Percentiles rank a stretch among this genome's conserved stretches.
These are phyloP conservation scores for Schoenoplectus triqueter DNA, from an alignment of 202 grass and related monocot genomes.

Conservation along the genomic window DNA sequence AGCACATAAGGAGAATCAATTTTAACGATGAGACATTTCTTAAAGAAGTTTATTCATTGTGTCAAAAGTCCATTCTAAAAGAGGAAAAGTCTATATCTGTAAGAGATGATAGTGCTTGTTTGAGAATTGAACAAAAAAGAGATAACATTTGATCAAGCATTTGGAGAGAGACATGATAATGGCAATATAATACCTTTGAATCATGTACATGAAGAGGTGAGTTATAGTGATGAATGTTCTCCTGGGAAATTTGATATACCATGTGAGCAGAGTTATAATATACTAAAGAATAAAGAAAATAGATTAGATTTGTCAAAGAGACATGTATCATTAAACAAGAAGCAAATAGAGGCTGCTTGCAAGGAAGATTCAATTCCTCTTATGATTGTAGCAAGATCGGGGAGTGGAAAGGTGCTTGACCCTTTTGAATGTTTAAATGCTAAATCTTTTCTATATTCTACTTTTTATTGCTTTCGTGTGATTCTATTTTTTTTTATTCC, in stretches of 20 bases:
- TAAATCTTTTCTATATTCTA: constrained; percentile 28
- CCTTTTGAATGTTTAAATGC: constrained; percentile 6
- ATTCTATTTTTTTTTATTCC: constrained; percentile 36
- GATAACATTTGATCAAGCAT: not conserved
- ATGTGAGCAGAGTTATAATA: too few species aligned
- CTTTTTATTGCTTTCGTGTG: constrained; percentile 36
- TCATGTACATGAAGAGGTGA: constrained; percentile 17
- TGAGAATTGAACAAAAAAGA: constrained; percentile 4
- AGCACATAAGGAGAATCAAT: constrained; percentile 34
- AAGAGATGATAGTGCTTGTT: not conserved
- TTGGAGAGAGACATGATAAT: not conserved
- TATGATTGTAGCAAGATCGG: constrained; percentile 83
- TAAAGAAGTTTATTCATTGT: constrained; percentile 77
- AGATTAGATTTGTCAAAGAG: not conserved
- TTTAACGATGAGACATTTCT: constrained; percentile 68
- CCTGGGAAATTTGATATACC: constrained; percentile 13
- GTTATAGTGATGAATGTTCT: not conserved
- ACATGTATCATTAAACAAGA: constrained; percentile 59
- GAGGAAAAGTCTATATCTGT: constrained; percentile 38
- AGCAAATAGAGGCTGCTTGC: constrained; percentile 78
- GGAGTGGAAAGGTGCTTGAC: constrained; percentile 82
- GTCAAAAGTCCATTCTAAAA: constrained; percentile 60
- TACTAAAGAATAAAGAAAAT: not conserved
- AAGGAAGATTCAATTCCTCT: constrained; percentile 73
- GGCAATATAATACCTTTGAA: not conserved